These are phyloP conservation scores for Neoboletus magnificus DNA, from an alignment of 768 basidiomycete genomes.

Conservation along the genomic window DNA sequence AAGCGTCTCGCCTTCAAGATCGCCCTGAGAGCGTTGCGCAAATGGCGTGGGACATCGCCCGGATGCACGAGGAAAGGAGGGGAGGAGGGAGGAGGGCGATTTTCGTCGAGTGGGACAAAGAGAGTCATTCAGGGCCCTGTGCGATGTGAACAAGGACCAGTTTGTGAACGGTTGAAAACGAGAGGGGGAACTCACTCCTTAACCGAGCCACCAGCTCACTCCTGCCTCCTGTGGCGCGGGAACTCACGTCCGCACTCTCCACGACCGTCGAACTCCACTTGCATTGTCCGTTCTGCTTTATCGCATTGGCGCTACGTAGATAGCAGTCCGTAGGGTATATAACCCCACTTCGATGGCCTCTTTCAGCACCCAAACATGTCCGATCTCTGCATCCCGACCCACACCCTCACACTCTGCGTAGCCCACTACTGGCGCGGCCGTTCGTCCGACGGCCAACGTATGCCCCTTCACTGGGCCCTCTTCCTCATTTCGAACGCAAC, in stretches of 20 bases:
- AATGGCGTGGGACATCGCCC: constrained; percentile 43
- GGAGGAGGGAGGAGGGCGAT: constrained; percentile 43
- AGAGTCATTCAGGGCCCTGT: constrained; percentile 51
- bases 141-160: constrained; percentile 24
- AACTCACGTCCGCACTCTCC: constrained; percentile 6
- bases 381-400: constrained; percentile 1
- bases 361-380: constrained; percentile 14
- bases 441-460: constrained; percentile 16
- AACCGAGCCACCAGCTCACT: constrained; percentile 8
- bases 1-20: constrained; percentile 78
- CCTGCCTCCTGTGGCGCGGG: constrained; percentile 28
- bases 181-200: constrained; percentile 15
- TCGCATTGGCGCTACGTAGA: constrained; percentile 7
- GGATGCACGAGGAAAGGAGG: constrained; percentile 56
- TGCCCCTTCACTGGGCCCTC: constrained; percentile 31
- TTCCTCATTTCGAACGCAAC: constrained; percentile 28
- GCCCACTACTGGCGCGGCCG: constrained; percentile 31
- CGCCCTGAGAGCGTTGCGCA: constrained; percentile 56
- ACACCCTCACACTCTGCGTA: constrained; percentile 25
- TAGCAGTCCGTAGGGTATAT: constrained; percentile 4
- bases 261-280: not conserved
- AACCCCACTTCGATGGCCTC: not conserved
- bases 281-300: constrained; percentile 17
- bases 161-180: constrained; percentile 24
- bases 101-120: constrained; percentile 56